These are phyloP conservation scores for Tylopilus balloui DNA, from an alignment of 768 basidiomycete species.

Conservation along the genomic window DNA sequence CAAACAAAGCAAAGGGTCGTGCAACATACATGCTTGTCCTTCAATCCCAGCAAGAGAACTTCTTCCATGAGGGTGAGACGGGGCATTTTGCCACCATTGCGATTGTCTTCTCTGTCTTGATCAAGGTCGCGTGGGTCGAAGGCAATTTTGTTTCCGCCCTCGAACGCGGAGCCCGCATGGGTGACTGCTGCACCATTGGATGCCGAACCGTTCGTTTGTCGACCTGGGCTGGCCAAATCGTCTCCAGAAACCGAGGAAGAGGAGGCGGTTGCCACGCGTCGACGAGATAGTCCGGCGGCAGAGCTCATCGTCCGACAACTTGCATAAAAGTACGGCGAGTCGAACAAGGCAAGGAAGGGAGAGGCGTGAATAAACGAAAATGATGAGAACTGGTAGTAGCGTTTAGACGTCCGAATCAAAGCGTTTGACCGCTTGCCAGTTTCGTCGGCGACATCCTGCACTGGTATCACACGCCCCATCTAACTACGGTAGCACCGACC, in stretches of 20 bases:
- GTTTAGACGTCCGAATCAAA: background rate
- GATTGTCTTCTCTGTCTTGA: constrained; percentile 59
- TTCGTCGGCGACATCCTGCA: background rate
- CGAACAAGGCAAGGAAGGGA: constrained; percentile 5
- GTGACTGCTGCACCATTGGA: constrained; percentile 32
- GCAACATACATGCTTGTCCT: constrained; percentile 84
- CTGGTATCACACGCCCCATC: constrained; percentile 18
- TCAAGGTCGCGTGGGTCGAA: constrained; percentile 90
- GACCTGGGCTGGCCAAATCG: constrained; percentile 32
- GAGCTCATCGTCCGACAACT: constrained; percentile 41
- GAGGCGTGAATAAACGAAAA: constrained; percentile 1
- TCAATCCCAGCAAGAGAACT: constrained; percentile 86
- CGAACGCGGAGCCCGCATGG: constrained; percentile 80
- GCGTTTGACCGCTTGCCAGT: constrained; percentile 12
- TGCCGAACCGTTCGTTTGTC: constrained; percentile 29
- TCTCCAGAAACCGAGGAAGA: constrained; percentile 35
- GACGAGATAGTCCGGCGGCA: constrained; percentile 52
- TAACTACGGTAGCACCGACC: background rate
- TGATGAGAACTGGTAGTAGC: constrained; percentile 1
- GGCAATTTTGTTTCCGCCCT: constrained; percentile 84
- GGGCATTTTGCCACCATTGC: constrained; percentile 70
- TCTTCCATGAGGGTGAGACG: constrained; percentile 95
- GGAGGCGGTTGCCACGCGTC: constrained; percentile 48
- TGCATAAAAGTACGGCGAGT: constrained; percentile 16
- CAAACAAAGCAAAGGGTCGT: background rate